Base-by-base conservation (phyloP, 495 filamentous ascomycete species). In the Glonium stellatum region DNA sequence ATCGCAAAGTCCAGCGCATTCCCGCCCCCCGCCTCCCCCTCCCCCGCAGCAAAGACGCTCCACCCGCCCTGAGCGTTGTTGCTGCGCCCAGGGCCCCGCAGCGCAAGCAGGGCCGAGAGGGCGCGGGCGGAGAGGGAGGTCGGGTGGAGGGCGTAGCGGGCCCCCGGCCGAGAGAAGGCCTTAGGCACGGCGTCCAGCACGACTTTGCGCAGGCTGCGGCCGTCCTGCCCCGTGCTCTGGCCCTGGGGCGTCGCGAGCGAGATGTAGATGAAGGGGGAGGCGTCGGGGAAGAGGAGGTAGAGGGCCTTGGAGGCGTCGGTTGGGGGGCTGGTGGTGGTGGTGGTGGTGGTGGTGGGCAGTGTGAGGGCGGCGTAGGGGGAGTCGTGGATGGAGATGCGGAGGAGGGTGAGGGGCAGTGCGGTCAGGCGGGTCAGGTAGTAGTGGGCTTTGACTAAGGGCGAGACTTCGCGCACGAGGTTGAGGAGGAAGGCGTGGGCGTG, bases 261-360 rank as follows among this genome's bases (percentile, higher is more conserved):
- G 23, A 88, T 82, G 66, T 86, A 95, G 34, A 93, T 72, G 64
- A 82, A 84, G 0, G 89, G 86, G 27, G 86, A 85, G 49, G 81
- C 83, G 64, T 91, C 83, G 0, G 90, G 90, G 67, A 93, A 92
- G 6, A 85, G 86, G 60, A 92, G 73, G 65, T 86, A 92, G 46
- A 95, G 77, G 3, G 85, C 82, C 31, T 82, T 79, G 22, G 86
- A 82, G 13, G 78, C 72, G 69, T 83, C 75, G 39, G 63, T 61
- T n/a, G n/a, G n/a, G n/a, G 27, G 4, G 3, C 4, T 23, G 39
- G 18, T 21, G 5, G 11, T 19, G 27, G 9, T 25, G 46, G 27
- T 12, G 3, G 6, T 23, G 39, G 18, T 21, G 5, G 11, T 19
- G 27, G 9, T 25, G 46, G 23, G 56, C 49, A 4, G 25, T 47